A percentile compares a stretch with the other conserved stretches of the same genome.
phyloP scores from a whole-genome alignment of 768 basidiomycete genomes.

The Scleroderma citrinum region DNA sequence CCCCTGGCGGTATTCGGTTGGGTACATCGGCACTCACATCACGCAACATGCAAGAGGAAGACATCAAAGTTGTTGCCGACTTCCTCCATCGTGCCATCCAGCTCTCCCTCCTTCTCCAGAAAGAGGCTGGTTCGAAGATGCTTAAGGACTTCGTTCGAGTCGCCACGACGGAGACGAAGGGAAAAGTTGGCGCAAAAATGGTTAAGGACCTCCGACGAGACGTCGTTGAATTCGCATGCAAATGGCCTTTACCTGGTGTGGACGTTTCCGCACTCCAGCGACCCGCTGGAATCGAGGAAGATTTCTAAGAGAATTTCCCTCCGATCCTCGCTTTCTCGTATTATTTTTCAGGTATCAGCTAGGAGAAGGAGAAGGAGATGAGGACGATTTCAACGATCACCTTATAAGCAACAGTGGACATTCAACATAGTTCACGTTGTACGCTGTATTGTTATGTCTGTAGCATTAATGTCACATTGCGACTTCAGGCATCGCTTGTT shows the following conservation, averaged over 20 bases:
- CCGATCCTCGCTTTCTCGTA: neutral
- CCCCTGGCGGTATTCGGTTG: conserved; percentile 94
- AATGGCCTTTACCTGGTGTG: conserved; percentile 93
- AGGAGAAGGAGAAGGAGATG: neutral
- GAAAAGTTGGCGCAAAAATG: conserved; percentile 61
- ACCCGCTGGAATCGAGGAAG: conserved; percentile 61
- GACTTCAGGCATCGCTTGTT: neutral
- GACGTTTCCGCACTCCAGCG: conserved; percentile 41
- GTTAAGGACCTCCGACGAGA: conserved; percentile 74
- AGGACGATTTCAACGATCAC: conserved; percentile 53
- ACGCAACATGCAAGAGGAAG: conserved; percentile 84
- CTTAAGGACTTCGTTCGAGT: conserved; percentile 93
- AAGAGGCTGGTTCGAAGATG: conserved; percentile 91
- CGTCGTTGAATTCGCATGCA: conserved; percentile 73
- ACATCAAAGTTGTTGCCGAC: conserved; percentile 80
- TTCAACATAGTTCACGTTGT: conserved; percentile 29
- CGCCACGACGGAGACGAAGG: conserved; percentile 62
- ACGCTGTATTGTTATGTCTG: conserved; percentile 19
- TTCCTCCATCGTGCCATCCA: conserved; percentile 96
- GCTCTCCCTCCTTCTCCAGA: conserved; percentile 82
- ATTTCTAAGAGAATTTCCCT: conserved; percentile 24
- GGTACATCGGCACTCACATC: conserved; percentile 94
- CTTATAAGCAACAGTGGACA: conserved; percentile 16
- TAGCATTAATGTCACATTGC: neutral
- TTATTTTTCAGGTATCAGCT: too few relatives aligned